These are phyloP conservation scores for Tolypocladium amazonense DNA, from an alignment of 2,329 filamentous ascomycete species.

Conservation along the genomic window DNA sequence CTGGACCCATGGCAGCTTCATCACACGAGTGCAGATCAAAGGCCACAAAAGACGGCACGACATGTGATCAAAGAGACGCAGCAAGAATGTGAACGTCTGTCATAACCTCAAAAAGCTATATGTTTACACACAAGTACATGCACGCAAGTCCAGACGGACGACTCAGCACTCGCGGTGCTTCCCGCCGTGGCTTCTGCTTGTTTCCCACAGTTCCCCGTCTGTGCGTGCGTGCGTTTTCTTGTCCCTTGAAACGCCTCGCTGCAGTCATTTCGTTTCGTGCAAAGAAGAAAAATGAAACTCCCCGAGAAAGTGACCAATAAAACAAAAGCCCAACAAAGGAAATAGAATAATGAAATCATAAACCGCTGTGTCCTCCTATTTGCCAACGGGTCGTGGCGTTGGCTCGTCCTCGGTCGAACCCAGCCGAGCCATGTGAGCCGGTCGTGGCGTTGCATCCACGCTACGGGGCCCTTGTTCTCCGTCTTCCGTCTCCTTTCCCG, in stretches of 20 bases:
- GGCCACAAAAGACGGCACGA: neutral
- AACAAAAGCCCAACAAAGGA: conserved; percentile 6
- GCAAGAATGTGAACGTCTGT: neutral
- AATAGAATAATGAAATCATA: neutral
- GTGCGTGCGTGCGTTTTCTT: neutral
- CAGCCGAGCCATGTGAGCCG: conserved; percentile 9
- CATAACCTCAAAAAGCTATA: neutral
- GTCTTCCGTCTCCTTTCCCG: neutral
- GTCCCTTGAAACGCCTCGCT: conserved; percentile 11
- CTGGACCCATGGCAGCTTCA: neutral
- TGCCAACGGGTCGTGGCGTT: conserved; percentile 26
- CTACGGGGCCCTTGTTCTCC: conserved; percentile 10
- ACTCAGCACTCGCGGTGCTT: neutral
- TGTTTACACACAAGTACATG: neutral
- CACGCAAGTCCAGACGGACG: neutral
- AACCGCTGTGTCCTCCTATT: conserved; percentile 4
- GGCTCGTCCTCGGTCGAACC: conserved; percentile 21
- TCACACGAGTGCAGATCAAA: neutral
- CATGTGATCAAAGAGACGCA: neutral
- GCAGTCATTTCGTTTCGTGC: conserved; percentile 10
- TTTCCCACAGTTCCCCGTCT: neutral
- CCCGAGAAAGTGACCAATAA: conserved; percentile 1
- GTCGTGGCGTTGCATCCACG: conserved; percentile 34
- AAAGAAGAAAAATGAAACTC: neutral
- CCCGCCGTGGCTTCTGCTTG: neutral